Conservation (phyloP, 75 land plant genomes). For the Adiantum capillusveneris region DNA sequence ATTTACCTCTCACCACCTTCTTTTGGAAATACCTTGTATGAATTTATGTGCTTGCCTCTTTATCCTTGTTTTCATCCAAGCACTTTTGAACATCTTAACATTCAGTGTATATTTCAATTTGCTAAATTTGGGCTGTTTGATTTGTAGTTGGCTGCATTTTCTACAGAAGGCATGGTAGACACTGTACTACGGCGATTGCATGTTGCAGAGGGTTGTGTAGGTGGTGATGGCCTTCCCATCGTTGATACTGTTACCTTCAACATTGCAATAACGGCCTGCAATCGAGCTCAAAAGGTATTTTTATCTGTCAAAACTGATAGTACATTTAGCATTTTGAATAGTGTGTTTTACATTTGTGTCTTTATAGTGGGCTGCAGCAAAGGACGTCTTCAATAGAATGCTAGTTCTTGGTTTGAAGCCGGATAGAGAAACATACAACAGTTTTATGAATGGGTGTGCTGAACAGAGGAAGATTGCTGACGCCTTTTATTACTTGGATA, state of each 20-base stretch:
- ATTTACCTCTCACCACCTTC: no score
- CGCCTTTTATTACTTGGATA: constrained; percentile 18
- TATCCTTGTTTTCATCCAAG: no score
- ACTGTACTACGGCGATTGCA: constrained; percentile 18
- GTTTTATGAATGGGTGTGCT: constrained; percentile 30
- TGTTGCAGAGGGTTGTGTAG: constrained; percentile 16
- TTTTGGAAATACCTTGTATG: no score
- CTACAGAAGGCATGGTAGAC: constrained; percentile 33
- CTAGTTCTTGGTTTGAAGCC: constrained; percentile 17
- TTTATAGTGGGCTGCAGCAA: constrained; percentile 25
- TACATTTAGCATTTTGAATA: neutral
- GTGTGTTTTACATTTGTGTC: neutral
- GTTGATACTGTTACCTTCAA: constrained; percentile 26
- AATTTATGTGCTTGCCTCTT: no score
- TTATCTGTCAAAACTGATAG: neutral
- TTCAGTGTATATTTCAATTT: no score
- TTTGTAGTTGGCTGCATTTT: constrained; percentile 27
- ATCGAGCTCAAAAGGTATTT: constrained; percentile 14
- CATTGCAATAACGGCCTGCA: constrained; percentile 33
- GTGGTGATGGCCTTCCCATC: constrained; percentile 3
- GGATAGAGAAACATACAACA: constrained; percentile 27
- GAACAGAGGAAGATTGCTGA: constrained; percentile 9
- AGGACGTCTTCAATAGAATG: constrained; percentile 29
- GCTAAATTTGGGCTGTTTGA: no score
- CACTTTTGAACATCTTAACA: no score